Base-by-base conservation (phyloP, 176 grass and related monocot species). In the Leersia perrieri region DNA sequence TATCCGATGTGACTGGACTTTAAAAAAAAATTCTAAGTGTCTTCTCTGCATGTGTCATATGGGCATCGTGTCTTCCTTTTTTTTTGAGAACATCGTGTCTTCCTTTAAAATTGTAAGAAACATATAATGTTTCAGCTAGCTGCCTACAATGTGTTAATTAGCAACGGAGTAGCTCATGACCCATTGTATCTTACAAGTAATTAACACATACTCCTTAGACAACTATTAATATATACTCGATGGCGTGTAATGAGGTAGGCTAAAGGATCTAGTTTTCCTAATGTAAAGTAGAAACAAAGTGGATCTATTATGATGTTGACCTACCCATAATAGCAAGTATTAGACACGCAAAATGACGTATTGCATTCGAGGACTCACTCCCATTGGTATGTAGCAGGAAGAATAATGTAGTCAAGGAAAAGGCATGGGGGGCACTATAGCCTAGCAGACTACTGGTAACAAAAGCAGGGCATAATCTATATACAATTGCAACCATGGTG, bases 251-350 rank as follows among this genome's bases (percentile, higher is more conserved):
- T 58, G 53, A 58, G 22, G 53, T 2, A 7, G 53, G 53, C 53
- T 58, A 58, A 58, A 58, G 53, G 53, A 58, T 58, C 53, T 57
- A 23, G n/a, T 58, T 76, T 45, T 36, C 9, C 9, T 51, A 30
- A 62, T 29, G 75, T 35, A 41, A 49, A 16, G 20, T 26, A 10
- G 11, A 29, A 64, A 75, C 5, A 22, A 27, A 51, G 9, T 22
- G 26, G 34, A 73, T 64, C 29, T 61, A 69, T 34, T 45, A 60
- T 66, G 66, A 75, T 85, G 83, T 85, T 89, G 82, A 89, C 87
- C 66, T 77, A 77, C 57, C 60, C 28, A 44, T 81, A 71, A 76
- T 64, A 29, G 77, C 41, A 81, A 89, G 65, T 65, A 70, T 66
- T 77, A 71, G 39, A 89, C 72, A 26, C 40, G 1, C 34, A 53